Evolutionary conservation across 768 basidiomycete species (phyloP).

Genomic region (button mushroom (Agaricus bisporus)): DNA sequence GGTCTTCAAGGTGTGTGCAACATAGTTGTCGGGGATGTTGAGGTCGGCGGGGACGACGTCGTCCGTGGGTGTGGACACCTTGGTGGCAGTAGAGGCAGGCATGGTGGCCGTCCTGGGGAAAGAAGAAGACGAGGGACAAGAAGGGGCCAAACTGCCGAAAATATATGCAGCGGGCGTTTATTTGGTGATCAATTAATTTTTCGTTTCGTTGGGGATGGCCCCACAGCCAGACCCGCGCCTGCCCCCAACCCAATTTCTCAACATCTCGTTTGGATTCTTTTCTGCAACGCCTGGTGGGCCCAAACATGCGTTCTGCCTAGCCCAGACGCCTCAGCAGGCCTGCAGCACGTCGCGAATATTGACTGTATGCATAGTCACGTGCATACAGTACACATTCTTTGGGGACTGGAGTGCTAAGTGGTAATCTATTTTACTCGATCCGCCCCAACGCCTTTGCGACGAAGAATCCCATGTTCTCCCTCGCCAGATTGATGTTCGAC

Average conservation of each 20-base stretch:
- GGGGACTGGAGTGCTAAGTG: not conserved
- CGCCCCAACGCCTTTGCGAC: slow-evolving; percentile 18
- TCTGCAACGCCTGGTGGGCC: no score
- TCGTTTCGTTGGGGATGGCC: slow-evolving; percentile 9
- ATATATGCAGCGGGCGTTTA: slow-evolving; percentile 1
- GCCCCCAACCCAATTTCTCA: no score
- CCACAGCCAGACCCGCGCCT: no score
- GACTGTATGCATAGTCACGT: not conserved
- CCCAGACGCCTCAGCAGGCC: not conserved
- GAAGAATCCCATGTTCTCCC: slow-evolving; percentile 15
- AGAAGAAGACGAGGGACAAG: not conserved
- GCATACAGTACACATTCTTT: slow-evolving; percentile 1
- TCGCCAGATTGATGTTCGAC: slow-evolving; percentile 22
- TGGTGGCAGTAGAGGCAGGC: not conserved
- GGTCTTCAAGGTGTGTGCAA: slow-evolving; percentile 65
- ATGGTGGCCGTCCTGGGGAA: slow-evolving; percentile 8
- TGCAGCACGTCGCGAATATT: not conserved
- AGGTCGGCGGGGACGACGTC: slow-evolving; percentile 39
- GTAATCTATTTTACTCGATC: not conserved
- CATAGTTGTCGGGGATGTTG: slow-evolving; percentile 79
- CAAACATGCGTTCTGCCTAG: no score
- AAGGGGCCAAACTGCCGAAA: slow-evolving; percentile 1
- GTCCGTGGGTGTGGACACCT: slow-evolving; percentile 7
- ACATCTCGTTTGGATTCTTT: no score
- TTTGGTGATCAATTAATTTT: slow-evolving; percentile 1